Percentiles rank a stretch among this genome's conserved stretches.
These are phyloP conservation scores for Peltaster fructicola DNA, from an alignment of 2,329 filamentous ascomycete species.

Conservation along the genomic window DNA sequence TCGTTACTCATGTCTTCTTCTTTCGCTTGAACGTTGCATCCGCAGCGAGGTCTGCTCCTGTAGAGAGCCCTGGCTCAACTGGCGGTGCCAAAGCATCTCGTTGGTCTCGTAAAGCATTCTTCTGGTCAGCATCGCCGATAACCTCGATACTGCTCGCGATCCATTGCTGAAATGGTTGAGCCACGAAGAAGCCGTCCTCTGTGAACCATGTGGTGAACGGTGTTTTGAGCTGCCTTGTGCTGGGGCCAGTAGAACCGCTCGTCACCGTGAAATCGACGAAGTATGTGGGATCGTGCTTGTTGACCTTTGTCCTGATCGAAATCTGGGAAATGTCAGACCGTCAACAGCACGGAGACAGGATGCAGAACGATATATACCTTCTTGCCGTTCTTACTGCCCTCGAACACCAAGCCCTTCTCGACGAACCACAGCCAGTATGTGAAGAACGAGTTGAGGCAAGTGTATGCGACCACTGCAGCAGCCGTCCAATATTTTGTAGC, in stretches of 20 bases:
- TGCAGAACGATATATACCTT: slow-evolving; percentile 44
- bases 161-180: slow-evolving; percentile 60
- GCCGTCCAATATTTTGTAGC: slow-evolving; percentile 66
- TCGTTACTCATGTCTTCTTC: not conserved
- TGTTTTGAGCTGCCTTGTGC: slow-evolving; percentile 36
- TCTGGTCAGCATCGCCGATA: slow-evolving; percentile 48
- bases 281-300: slow-evolving; percentile 72
- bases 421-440: slow-evolving; percentile 73
- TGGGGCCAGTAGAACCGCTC: slow-evolving; percentile 6
- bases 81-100: slow-evolving; percentile 11
- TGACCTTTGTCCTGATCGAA: slow-evolving; percentile 50
- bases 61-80: too few species aligned
- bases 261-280: slow-evolving; percentile 43
- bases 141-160: slow-evolving; percentile 49
- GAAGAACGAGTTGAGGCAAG: slow-evolving; percentile 57
- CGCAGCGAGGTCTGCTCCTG: slow-evolving; percentile 1
- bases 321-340: slow-evolving; percentile 36
- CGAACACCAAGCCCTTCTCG: slow-evolving; percentile 68
- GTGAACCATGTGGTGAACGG: slow-evolving; percentile 61
- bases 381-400: slow-evolving; percentile 51
- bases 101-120: slow-evolving; percentile 27
- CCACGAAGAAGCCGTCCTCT: slow-evolving; percentile 55
- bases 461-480: slow-evolving; percentile 62
- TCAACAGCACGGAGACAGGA: not conserved
- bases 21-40: not conserved